Evolutionary conservation across 352 stramenopile species (phyloP), one percentile per base, ranked within the genome.

Genomic region (Globisporangium iwayamae): DNA sequence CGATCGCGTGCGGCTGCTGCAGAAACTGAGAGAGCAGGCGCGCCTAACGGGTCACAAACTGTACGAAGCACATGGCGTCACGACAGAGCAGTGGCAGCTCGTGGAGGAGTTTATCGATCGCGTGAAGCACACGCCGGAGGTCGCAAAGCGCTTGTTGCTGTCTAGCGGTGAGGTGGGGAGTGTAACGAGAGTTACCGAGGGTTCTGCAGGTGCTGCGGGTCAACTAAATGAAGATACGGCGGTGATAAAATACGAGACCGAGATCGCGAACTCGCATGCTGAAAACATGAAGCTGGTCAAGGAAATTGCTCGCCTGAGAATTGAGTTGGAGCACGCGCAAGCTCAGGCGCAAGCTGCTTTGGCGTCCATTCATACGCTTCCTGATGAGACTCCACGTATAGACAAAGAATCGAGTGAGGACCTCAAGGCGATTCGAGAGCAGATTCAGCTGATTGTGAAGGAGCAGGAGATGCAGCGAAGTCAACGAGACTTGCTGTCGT

Each of bases 21-120:
- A 87, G 48, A 83, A 87, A 25, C 55, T 92, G 20, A 64, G 76
- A 61, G 73, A 90, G 10, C 81, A 90, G 59, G 81, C 81, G 4
- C 74, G 76, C 0, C 18, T 84, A 11, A 65, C 78, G 4, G 74
- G 79, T 3, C 65, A 72, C 9, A 83, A 85, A 41, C 56, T 90
- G 4, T 89, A 82, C 53, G 76, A 91, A 25, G 60, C 70, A 13
- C 76, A 89, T 63, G 79, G 79, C 0, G 67, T 91, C 32, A 87
- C 76, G 0, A 81, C 60, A 2, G 79, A 87, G 34, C 73, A 89
- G 53, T 89, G 76, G 78, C 20, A 63, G 43, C 66, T 74, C 36
- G 79, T 89, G 1, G 76, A 89, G 66, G 75, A 80, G n/a, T 85
- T 90, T 61, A 90, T 93, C 55, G 75, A 89, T 51, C 69, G 76